Conservation (phyloP, 306 rosid genomes). For the Lathyrus sativus region DNA sequence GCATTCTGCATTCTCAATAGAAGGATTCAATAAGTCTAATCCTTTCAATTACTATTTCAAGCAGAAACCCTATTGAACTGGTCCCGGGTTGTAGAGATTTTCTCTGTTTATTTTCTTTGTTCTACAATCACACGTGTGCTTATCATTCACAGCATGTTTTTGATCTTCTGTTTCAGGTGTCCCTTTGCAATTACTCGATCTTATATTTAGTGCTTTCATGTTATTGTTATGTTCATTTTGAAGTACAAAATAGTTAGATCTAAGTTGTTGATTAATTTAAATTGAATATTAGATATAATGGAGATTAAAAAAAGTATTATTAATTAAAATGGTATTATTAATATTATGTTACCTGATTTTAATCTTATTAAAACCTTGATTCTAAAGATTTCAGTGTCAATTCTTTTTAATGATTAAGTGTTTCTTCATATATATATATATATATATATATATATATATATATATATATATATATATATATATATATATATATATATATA, state of each 20-base stretch:
- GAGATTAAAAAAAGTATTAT: background rate
- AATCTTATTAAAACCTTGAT: too few relatives aligned
- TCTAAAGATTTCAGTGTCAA: background rate
- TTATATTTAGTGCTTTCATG: slow-evolving; percentile 32
- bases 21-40: background rate
- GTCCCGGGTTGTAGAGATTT: slow-evolving; percentile 44
- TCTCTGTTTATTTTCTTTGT: slow-evolving; percentile 37
- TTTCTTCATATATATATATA: too few relatives aligned
- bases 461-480: too few relatives aligned
- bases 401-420: background rate
- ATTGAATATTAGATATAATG: background rate
- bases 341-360: too few relatives aligned
- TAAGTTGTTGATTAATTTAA: background rate
- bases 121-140: slow-evolving; percentile 54
- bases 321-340: background rate
- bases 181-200: slow-evolving; percentile 31
- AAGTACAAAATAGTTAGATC: background rate
- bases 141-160: slow-evolving; percentile 39
- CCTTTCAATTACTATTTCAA: background rate
- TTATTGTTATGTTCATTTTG: slow-evolving; percentile 7
- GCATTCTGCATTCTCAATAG: background rate
- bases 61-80: slow-evolving; percentile 44
- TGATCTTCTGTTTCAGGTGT: slow-evolving; percentile 53
- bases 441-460: too few relatives aligned
- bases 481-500: too few relatives aligned